Evolutionary conservation across 2,329 filamentous ascomycete species (phyloP).

Genomic region (Aspergillus unguis): DNA sequence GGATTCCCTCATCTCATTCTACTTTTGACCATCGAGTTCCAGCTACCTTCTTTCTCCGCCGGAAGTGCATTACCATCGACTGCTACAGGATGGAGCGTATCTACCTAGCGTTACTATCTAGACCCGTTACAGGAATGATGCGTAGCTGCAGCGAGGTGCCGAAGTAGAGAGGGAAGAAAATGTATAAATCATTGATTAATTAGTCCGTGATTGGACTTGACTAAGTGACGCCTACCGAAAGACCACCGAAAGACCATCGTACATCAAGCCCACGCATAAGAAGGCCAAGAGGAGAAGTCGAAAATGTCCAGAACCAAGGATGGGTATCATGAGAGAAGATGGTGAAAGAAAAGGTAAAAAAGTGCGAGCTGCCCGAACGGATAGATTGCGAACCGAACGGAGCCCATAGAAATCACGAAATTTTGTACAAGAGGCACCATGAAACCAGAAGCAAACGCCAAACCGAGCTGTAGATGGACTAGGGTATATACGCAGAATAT

Average conservation of each 20-base stretch:
- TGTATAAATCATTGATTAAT: no score
- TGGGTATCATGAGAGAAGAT: conserved; percentile 29
- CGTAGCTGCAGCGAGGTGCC: no score
- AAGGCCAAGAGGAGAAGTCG: neutral
- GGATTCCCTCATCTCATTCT: neutral
- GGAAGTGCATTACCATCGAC: no score
- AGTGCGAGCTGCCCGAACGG: neutral
- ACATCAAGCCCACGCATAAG: neutral
- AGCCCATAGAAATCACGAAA: neutral
- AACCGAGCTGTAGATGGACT: neutral
- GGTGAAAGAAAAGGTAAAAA: neutral
- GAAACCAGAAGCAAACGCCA: neutral
- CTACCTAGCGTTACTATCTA: no score
- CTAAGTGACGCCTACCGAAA: no score
- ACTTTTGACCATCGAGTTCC: neutral
- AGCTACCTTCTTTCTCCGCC: neutral
- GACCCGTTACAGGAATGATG: no score
- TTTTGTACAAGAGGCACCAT: neutral
- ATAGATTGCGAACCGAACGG: neutral
- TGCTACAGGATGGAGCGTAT: no score
- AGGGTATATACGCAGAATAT: neutral
- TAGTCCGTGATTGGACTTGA: no score
- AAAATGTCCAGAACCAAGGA: conserved; percentile 17
- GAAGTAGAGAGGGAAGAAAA: no score
- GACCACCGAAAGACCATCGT: neutral